Conservation (phyloP, 331 rosid genomes). For the Quercus tomentella region DNA sequence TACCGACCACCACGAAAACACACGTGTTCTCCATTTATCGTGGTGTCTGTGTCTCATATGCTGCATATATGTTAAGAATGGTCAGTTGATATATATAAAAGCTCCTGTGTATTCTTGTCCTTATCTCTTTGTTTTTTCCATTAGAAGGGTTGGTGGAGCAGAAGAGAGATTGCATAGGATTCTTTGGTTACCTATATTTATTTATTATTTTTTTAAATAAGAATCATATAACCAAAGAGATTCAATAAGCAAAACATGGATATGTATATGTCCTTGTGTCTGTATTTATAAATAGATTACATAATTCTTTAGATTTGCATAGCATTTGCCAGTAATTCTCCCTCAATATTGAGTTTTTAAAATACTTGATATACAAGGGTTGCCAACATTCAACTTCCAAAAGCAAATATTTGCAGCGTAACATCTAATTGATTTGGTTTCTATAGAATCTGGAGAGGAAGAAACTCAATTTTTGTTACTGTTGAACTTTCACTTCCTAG, state of each 20-base stretch:
- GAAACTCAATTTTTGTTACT: constrained; percentile 53
- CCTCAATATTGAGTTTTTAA: neutral
- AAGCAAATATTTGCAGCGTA: constrained; percentile 66
- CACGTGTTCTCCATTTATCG: no score
- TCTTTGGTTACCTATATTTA: neutral
- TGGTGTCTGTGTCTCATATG: neutral
- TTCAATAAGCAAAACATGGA: no score
- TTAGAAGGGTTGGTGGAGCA: neutral
- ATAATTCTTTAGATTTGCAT: neutral
- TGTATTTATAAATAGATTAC: neutral
- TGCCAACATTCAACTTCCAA: constrained; percentile 31
- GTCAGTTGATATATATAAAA: neutral
- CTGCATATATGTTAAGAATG: neutral
- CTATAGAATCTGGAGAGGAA: constrained; percentile 60
- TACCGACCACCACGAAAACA: no score
- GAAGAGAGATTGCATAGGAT: neutral
- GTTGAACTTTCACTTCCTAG: constrained; percentile 75
- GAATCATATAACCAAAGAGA: neutral
- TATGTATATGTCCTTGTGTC: neutral
- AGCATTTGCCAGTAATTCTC: constrained; percentile 6
- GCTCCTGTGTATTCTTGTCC: neutral
- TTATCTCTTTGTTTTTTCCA: neutral
- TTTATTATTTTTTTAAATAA: neutral
- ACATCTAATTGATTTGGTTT: constrained; percentile 88
- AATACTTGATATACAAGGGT: constrained; percentile 17